Evolutionary conservation across 495 filamentous ascomycete genomes (phyloP).

Genomic region (Apodospora peruviana): DNA sequence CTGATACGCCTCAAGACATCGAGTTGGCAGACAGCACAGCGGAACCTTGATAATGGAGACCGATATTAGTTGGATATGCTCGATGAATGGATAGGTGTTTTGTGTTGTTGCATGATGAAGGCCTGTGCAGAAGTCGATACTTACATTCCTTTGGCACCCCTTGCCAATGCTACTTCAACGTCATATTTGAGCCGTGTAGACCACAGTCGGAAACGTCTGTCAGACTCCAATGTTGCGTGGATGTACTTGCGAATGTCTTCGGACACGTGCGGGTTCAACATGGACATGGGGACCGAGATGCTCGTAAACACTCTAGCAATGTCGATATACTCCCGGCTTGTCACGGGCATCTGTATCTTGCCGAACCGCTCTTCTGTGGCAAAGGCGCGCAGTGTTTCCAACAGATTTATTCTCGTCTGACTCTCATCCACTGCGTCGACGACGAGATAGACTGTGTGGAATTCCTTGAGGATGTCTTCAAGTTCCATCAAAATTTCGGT

Average conservation of each 20-base stretch:
- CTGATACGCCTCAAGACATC: too few relatives aligned
- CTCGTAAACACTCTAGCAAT: conserved; percentile 21
- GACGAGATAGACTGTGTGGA: conserved; percentile 19
- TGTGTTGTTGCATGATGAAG: too few relatives aligned
- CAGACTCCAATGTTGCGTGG: too few relatives aligned
- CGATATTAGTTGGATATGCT: too few relatives aligned
- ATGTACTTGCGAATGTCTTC: conserved; percentile 6
- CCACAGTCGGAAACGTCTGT: too few relatives aligned
- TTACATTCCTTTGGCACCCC: too few relatives aligned
- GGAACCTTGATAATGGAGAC: too few relatives aligned
- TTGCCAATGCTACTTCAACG: too few relatives aligned
- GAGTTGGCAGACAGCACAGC: too few relatives aligned
- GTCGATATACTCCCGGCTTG: conserved; percentile 39
- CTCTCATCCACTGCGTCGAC: conserved; percentile 36
- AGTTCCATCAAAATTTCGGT: conserved; percentile 8
- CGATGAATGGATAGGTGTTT: too few relatives aligned
- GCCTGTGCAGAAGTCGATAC: too few relatives aligned
- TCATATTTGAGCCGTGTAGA: too few relatives aligned
- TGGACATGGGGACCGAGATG: conserved; percentile 8
- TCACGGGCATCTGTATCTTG: conserved; percentile 32
- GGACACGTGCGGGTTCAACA: conserved; percentile 5
- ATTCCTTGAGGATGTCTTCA: conserved; percentile 1
- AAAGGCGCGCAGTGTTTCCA: conserved; percentile 18
- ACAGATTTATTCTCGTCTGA: conserved; percentile 11
- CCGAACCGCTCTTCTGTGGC: conserved; percentile 24